Percentiles rank a stretch among this genome's conserved stretches.
These are phyloP conservation scores for Populus tremula DNA, from an alignment of 345 rosid genomes.

Conservation along the genomic window DNA sequence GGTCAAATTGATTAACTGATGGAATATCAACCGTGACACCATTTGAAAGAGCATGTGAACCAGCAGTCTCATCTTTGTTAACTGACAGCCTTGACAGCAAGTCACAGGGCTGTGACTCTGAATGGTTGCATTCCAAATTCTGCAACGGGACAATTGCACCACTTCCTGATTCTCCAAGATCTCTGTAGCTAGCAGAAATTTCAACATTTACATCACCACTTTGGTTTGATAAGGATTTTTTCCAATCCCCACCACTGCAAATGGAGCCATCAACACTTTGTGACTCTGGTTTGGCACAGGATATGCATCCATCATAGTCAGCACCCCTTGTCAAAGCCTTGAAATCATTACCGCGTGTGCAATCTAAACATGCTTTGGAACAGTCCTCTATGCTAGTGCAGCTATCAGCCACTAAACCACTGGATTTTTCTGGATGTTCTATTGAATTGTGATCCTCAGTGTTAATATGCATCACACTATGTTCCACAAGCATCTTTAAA, in stretches of 20 bases:
- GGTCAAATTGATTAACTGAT: constrained; percentile 35
- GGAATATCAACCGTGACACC: constrained; percentile 63
- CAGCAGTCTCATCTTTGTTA: constrained; percentile 34
- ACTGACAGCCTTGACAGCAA: constrained; percentile 19
- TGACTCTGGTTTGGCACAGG: constrained; percentile 19
- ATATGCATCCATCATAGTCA: constrained; percentile 19
- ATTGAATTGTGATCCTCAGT: constrained; percentile 37
- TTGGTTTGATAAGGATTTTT: constrained; percentile 14
- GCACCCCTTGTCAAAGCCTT: constrained; percentile 19
- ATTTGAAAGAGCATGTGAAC: constrained; percentile 33
- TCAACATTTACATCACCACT: constrained; percentile 16
- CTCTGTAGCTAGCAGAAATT: constrained; percentile 30
- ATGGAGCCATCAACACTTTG: constrained; percentile 16
- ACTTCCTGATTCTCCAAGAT: constrained; percentile 31
- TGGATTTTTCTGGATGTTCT: constrained; percentile 33
- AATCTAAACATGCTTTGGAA: constrained; percentile 28
- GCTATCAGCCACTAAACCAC: constrained; percentile 33
- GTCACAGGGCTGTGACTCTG: constrained; percentile 28
- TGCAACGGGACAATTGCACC: constrained; percentile 23
- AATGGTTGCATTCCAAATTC: constrained; percentile 28
- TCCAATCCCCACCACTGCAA: constrained; percentile 11
- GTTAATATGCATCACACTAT: constrained; percentile 26
- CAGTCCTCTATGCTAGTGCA: constrained; percentile 29
- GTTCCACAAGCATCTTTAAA: constrained; percentile 65
- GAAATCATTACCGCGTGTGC: constrained; percentile 15